These are phyloP conservation scores for Wickerhamomyces hampshirensis DNA, from an alignment of 805 yeast species.

Conservation along the genomic window DNA sequence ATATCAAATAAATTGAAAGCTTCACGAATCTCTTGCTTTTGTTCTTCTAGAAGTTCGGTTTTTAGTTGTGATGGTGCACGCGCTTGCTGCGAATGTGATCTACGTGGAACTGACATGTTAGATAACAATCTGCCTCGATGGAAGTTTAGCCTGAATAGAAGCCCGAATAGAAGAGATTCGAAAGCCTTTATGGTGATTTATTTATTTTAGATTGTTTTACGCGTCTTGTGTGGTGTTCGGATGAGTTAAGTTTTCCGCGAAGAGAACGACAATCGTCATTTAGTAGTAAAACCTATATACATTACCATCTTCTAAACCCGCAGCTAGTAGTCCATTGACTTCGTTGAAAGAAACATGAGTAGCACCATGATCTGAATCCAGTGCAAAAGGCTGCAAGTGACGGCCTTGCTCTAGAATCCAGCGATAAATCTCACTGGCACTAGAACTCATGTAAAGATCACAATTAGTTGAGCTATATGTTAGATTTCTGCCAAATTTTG, in stretches of 20 bases:
- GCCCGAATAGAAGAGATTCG: no score
- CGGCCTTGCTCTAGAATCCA: constrained; percentile 91
- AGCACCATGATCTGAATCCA: constrained; percentile 60
- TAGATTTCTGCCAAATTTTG: constrained; percentile 87
- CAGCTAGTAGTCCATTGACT: constrained; percentile 80
- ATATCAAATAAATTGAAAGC: constrained; percentile 90
- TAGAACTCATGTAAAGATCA: constrained; percentile 81
- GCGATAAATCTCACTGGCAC: constrained; percentile 86
- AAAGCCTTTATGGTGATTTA: no score
- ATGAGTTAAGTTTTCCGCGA: no score
- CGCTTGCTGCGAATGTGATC: constrained; percentile 10
- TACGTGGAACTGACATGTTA: constrained; percentile 15
- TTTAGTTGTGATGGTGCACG: constrained; percentile 38
- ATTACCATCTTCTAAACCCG: constrained; percentile 85
- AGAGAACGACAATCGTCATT: no score
- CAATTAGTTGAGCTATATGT: constrained; percentile 78
- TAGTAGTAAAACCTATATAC: no score
- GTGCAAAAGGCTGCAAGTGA: constrained; percentile 78
- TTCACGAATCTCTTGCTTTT: constrained; percentile 85
- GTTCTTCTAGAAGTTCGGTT: constrained; percentile 74
- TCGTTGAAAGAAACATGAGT: constrained; percentile 77
- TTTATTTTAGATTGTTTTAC: no score
- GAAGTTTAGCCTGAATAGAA: no score
- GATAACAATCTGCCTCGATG: background rate
- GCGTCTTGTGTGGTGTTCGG: no score